Evolutionary conservation across 768 basidiomycete genomes (phyloP).

Genomic region (Kwoniella heveanensis): DNA sequence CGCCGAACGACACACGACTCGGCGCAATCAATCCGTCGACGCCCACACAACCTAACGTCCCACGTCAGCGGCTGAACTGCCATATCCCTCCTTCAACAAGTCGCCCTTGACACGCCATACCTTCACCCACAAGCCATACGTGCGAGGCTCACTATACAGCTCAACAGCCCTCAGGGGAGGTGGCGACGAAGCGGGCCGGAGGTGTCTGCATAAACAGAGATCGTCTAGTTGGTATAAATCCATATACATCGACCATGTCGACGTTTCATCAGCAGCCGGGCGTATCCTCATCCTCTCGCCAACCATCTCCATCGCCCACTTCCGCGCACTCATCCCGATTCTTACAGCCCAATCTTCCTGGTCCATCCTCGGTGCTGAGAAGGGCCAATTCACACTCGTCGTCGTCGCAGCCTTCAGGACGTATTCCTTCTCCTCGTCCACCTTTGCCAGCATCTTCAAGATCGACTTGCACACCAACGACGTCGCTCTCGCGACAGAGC

Average conservation of each 20-base stretch:
- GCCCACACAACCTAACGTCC: no score
- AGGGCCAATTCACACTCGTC: constrained; percentile 8
- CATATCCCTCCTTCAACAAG: no score
- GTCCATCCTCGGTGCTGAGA: constrained; percentile 5
- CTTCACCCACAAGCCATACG: no score
- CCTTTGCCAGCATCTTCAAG: background rate
- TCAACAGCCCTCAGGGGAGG: background rate
- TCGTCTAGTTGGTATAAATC: no score
- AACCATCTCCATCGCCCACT: constrained; percentile 12
- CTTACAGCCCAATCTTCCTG: constrained; percentile 15
- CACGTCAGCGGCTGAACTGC: no score
- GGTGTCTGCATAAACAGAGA: no score
- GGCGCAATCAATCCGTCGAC: no score
- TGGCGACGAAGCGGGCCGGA: background rate
- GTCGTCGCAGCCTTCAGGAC: constrained; percentile 4
- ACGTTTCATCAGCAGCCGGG: constrained; percentile 12
- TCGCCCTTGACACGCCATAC: no score
- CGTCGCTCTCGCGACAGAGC: constrained; percentile 11
- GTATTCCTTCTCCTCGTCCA: constrained; percentile 21
- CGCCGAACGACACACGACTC: no score
- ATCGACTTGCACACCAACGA: constrained; percentile 4
- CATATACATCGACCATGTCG: constrained; percentile 6
- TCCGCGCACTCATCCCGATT: constrained; percentile 7
- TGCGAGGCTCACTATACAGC: no score
- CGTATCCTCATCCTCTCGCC: background rate